Evolutionary conservation across 176 grass and related monocot species (phyloP), one percentile per base, ranked within the genome.

Genomic region (Puya raimondii): DNA sequence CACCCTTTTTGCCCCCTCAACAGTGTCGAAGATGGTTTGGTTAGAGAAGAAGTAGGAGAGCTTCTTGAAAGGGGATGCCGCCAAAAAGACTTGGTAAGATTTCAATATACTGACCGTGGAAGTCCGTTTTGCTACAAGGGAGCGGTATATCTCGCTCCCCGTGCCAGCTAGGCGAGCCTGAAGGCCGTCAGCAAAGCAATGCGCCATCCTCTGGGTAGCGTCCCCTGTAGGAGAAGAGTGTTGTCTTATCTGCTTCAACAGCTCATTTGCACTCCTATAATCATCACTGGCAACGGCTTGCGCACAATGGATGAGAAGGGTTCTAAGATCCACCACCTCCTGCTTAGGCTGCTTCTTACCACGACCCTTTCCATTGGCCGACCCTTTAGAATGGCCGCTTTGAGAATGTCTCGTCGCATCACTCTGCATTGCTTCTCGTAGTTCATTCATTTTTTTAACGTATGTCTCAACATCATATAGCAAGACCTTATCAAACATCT

Each of bases 51-150:
- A 12, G 70, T 64, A 87, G 11, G 20, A 53, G 69, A 87, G 64
- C 50, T 78, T 90, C 87, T 96, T 96, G 84, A 96, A 90, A 20
- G 84, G 86, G 63, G 82, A 87, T n/a, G 91, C 91, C 0, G 91
- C 84, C 91, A 96, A 87, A 80, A 83, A 90, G 26, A 96, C 81
- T 79, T 80, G 84, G 76, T 87, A 96, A 0, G 84, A 84, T 48
- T 96, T 84, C 22, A 96, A 82, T 11, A 90, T 53, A 33, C 78
- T 81, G 3, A 74, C 76, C 0, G 51, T 81, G 0, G 91, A 85
- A 11, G 77, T 85, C 4, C 84, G 84, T 47, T 80, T 90, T 3
- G 87, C 81, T 73, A 90, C 76, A 50, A 96, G 84, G 5, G 87
- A 87, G 80, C 87, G 81, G 70, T 88, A 92, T 11, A 86, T 42